Conservation (phyloP, 2,329 filamentous ascomycete species). For the Cladosporium sphaerospermum region DNA sequence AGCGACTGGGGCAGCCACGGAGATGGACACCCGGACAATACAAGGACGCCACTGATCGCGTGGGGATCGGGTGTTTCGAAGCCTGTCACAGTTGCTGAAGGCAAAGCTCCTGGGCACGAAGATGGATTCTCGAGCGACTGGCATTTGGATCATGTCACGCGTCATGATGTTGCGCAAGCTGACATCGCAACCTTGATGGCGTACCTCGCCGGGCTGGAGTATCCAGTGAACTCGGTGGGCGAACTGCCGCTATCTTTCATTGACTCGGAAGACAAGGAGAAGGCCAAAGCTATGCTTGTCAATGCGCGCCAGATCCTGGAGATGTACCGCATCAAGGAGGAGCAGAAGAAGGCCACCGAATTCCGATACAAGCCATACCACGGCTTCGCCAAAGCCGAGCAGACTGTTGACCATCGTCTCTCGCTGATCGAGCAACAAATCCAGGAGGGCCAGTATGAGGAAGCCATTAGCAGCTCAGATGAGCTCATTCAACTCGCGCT, state of each 20-base stretch:
- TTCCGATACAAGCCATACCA: slow-evolving; percentile 72
- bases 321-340: slow-evolving; percentile 93
- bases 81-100: slow-evolving; percentile 53
- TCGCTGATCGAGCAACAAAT: slow-evolving; percentile 64
- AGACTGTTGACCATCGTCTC: slow-evolving; percentile 61
- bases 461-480: slow-evolving; percentile 73
- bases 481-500: slow-evolving; percentile 71
- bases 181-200: slow-evolving; percentile 95
- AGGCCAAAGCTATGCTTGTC: slow-evolving; percentile 75
- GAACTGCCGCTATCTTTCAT: slow-evolving; percentile 82
- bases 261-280: slow-evolving; percentile 63
- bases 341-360: slow-evolving; percentile 68
- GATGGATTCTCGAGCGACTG: slow-evolving; percentile 83
- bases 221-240: slow-evolving; percentile 93
- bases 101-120: slow-evolving; percentile 73
- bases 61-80: slow-evolving; percentile 89
- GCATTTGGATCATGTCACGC: slow-evolving; percentile 69
- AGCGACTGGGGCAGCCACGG: slow-evolving; percentile 99
- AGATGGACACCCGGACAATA: slow-evolving; percentile 95
- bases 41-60: slow-evolving; percentile 80
- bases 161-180: slow-evolving; percentile 89
- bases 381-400: slow-evolving; percentile 57
- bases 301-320: slow-evolving; percentile 86
- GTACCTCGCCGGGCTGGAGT: slow-evolving; percentile 79
- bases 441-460: slow-evolving; percentile 57